Evolutionary conservation across 2,329 filamentous ascomycete species (phyloP).

Genomic region (Cylindrodendrum hubeiense): DNA sequence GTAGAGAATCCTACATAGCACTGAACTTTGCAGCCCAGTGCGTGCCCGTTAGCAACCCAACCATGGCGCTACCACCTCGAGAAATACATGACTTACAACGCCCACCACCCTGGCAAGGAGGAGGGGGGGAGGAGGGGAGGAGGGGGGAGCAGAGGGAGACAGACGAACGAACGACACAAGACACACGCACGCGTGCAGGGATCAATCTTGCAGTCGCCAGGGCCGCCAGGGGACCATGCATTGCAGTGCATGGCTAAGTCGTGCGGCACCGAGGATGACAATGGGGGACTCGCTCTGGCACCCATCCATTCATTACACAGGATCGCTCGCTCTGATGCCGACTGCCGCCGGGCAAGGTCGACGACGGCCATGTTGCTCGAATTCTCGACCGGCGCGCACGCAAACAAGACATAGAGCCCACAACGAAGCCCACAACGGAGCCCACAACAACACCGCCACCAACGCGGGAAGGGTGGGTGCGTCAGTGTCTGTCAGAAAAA

Average conservation of each 20-base stretch:
- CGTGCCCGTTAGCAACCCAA: slow-evolving; percentile 13
- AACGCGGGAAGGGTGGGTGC: background rate
- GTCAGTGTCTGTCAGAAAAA: background rate
- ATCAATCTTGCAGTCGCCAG: slow-evolving; percentile 22
- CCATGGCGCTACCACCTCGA: slow-evolving; percentile 5
- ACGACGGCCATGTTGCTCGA: background rate
- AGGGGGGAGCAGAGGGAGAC: background rate
- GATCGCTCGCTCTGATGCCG: background rate
- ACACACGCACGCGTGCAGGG: slow-evolving; percentile 17
- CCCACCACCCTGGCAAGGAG: background rate
- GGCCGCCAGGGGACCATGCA: slow-evolving; percentile 18
- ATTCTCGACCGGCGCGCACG: background rate
- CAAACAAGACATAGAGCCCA: background rate
- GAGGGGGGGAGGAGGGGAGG: background rate
- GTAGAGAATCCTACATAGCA: slow-evolving; percentile 15
- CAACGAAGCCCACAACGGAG: background rate
- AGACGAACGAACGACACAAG: background rate
- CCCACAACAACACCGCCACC: background rate
- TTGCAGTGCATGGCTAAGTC: slow-evolving; percentile 19
- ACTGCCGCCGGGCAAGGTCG: background rate
- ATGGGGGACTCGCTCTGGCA: background rate
- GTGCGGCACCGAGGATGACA: slow-evolving; percentile 14
- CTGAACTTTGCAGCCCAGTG: background rate
- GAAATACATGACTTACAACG: slow-evolving; percentile 3
- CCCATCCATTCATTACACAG: background rate